These are phyloP conservation scores for Incumbomyces lentus DNA, from an alignment of 2,329 filamentous ascomycete genomes.

Conservation along the genomic window DNA sequence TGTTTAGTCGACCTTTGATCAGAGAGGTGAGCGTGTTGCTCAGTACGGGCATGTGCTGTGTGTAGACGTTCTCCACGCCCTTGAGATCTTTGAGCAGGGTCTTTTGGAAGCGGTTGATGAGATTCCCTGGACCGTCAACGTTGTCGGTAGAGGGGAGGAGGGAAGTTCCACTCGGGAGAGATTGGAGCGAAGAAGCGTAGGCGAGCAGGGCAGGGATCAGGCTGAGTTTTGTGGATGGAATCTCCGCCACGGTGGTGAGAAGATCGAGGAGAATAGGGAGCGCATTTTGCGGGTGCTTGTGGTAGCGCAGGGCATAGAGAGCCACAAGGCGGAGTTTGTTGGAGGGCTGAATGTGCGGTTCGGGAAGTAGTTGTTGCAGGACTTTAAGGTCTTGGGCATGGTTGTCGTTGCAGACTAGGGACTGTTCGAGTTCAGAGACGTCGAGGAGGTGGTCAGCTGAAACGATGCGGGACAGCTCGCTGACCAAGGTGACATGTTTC, in stretches of 20 bases:
- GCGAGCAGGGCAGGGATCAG: constrained; percentile 71
- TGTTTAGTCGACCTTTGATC: constrained; percentile 79
- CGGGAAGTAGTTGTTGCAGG: constrained; percentile 76
- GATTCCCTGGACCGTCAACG: constrained; percentile 71
- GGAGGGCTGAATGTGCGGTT: constrained; percentile 62
- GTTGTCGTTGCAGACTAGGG: constrained; percentile 91
- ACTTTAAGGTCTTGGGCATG: constrained; percentile 86
- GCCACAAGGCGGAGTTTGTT: constrained; percentile 85
- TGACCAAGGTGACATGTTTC: constrained; percentile 93
- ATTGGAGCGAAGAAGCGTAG: constrained; percentile 80
- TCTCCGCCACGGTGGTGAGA: constrained; percentile 69
- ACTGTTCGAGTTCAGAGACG: constrained; percentile 94
- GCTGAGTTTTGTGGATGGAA: constrained; percentile 64
- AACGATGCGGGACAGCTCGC: constrained; percentile 81
- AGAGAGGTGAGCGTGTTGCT: constrained; percentile 83
- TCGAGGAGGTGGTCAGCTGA: constrained; percentile 81
- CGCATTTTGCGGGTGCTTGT: constrained; percentile 73
- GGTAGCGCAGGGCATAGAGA: constrained; percentile 88
- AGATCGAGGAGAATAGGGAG: constrained; percentile 79
- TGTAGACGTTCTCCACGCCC: constrained; percentile 97
- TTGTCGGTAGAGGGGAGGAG: constrained; percentile 45
- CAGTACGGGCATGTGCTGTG: constrained; percentile 82
- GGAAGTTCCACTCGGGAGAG: constrained; percentile 67
- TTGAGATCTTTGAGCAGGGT: constrained; percentile 55
- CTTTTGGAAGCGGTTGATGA: constrained; percentile 79